These are phyloP conservation scores for Echinosophora koreensis DNA, from an alignment of 306 rosid genomes.

Conservation along the genomic window DNA sequence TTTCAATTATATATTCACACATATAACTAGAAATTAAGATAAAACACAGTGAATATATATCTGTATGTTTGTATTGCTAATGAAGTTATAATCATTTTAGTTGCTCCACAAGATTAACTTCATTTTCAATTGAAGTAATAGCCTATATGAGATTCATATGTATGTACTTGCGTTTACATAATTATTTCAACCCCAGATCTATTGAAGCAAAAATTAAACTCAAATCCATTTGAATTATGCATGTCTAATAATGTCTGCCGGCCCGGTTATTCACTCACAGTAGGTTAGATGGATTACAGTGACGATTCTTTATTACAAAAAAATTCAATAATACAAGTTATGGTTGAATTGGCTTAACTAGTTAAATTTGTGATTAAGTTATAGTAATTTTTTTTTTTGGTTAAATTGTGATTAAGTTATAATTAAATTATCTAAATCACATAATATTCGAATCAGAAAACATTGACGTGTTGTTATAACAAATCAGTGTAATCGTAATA, in stretches of 20 bases:
- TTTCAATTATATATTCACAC: neutral
- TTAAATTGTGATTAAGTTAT: neutral
- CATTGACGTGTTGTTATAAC: neutral
- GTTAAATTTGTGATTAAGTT: neutral
- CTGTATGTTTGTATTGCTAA: too few relatives aligned
- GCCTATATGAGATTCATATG: neutral
- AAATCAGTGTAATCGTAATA: too few relatives aligned
- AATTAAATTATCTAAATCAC: too few relatives aligned
- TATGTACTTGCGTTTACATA: neutral
- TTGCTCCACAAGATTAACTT: neutral
- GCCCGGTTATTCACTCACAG: neutral
- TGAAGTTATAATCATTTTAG: too few relatives aligned
- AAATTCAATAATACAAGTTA: too few relatives aligned
- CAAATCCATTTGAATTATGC: neutral
- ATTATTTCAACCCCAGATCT: neutral
- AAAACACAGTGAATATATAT: too few relatives aligned
- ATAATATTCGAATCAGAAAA: too few relatives aligned
- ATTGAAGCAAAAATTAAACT: neutral
- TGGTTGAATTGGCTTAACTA: neutral
- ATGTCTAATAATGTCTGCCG: neutral
- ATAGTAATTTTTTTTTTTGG: too few relatives aligned
- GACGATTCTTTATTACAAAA: too few relatives aligned
- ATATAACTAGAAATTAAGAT: too few relatives aligned
- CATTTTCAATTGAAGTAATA: slow-evolving; percentile 2
- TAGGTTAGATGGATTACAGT: neutral